Evolutionary conservation across 1,284 basidiomycete species (phyloP).

Genomic region (Apiotrichum sp.): DNA sequence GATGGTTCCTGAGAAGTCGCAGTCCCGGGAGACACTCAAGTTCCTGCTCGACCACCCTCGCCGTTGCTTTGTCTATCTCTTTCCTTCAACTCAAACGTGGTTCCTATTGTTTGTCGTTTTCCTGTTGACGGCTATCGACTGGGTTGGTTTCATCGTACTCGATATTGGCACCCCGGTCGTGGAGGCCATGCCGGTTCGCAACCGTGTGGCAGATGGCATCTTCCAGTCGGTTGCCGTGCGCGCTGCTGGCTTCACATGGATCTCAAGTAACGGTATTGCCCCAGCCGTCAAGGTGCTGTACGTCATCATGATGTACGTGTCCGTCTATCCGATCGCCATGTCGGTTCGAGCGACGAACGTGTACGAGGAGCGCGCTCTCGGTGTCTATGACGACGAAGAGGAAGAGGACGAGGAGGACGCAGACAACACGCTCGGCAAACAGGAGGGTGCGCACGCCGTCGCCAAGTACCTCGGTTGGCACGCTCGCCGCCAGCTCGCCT

Average conservation of each 20-base stretch:
- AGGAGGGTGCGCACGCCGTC: slow-evolving; percentile 37
- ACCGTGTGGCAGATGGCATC: slow-evolving; percentile 59
- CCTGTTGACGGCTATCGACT: slow-evolving; percentile 73
- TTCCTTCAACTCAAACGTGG: slow-evolving; percentile 94
- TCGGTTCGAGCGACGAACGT: slow-evolving; percentile 97
- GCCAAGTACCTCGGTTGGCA: slow-evolving; percentile 48
- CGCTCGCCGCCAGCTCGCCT: slow-evolving; percentile 78
- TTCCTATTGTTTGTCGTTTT: slow-evolving; percentile 67
- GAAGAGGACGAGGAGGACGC: slow-evolving; percentile 48
- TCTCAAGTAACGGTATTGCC: slow-evolving; percentile 64
- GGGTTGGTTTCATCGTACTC: slow-evolving; percentile 79
- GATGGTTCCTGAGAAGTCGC: slow-evolving; percentile 56
- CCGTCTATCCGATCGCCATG: slow-evolving; percentile 53
- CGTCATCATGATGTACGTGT: slow-evolving; percentile 69
- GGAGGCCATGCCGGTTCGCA: slow-evolving; percentile 62
- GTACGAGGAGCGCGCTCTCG: slow-evolving; percentile 84
- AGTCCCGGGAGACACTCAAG: slow-evolving; percentile 69
- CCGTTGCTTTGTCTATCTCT: slow-evolving; percentile 83
- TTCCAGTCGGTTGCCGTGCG: slow-evolving; percentile 72
- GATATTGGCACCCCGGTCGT: slow-evolving; percentile 76
- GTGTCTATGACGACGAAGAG: slow-evolving; percentile 59
- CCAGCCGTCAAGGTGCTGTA: slow-evolving; percentile 82
- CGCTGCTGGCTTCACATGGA: slow-evolving; percentile 77
- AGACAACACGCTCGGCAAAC: slow-evolving; percentile 37
- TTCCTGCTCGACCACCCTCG: slow-evolving; percentile 91